Evolutionary conservation across 371 early-diverging fungal genomes (phyloP), one percentile per base, ranked within the genome.

Genomic region (Coemansia linderi): DNA sequence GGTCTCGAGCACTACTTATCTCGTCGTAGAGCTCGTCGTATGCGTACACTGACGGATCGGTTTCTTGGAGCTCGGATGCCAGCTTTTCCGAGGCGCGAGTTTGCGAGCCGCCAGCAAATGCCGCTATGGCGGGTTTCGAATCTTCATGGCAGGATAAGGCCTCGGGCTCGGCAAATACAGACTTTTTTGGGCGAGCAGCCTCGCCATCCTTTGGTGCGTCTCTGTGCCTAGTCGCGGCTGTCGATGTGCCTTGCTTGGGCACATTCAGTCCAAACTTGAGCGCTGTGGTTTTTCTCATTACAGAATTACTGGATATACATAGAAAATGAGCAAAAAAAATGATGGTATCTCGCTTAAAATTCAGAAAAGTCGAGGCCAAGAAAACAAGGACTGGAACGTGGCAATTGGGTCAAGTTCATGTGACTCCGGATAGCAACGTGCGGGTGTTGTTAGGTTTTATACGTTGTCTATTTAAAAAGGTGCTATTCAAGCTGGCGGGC

Each of bases 21-120:
- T 87, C 87, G 66, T 96, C 96, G 73, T 94, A 95, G 0, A 92
- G 89, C 5, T 87, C 92, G 74, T 97, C 97, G 71, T 97, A 97
- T 65, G 92, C 95, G 78, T 90, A 97, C 3, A 92, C 87, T 27
- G 84, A 89, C 2, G 95, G 89, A 81, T 96, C 95, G 71, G 90
- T 85, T 7, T 60, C 60, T 12, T 68, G 69, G 0, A 58, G 36
- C 15, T 61, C 60, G 0, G 44, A 12, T 1, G 71, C 75, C 5
- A 69, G 59, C 41, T 52, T 75, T 43, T 40, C 61, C 0, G 72
- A 57, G 15, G 46, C 41, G 0, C 46, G 61, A 8, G 65, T 31
- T 7, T 52, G 65, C 12, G 60, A 29, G 36, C 66, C 62, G 48
- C 73, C 68, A 0, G 68, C 1, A 31, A 54, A 59, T 7, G 15